phyloP scores from a whole-genome alignment of 2,329 filamentous ascomycete genomes.

The Diplodia mutila region DNA sequence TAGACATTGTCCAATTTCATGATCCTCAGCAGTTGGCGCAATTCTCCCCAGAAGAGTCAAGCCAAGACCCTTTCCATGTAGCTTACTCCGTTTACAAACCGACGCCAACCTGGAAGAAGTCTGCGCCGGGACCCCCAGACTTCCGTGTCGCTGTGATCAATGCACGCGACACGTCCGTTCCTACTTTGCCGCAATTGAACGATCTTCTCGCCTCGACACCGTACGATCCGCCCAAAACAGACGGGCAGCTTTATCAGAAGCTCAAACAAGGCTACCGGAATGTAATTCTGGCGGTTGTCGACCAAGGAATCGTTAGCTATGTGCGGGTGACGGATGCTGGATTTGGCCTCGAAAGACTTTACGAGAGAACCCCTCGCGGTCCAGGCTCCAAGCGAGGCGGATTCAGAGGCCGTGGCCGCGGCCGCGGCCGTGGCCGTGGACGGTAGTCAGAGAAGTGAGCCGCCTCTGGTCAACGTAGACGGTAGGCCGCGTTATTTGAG shows the following conservation, averaged over 20 bases:
- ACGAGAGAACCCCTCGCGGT: slow-evolving; percentile 51
- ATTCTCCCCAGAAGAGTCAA: slow-evolving; percentile 33
- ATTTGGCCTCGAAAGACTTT: slow-evolving; percentile 73
- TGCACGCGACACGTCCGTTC: slow-evolving; percentile 71
- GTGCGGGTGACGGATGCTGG: slow-evolving; percentile 77
- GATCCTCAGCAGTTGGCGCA: slow-evolving; percentile 53
- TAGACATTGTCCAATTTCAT: slow-evolving; percentile 74
- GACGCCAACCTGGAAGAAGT: slow-evolving; percentile 62
- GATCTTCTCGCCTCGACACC: slow-evolving; percentile 75
- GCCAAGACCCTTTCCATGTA: slow-evolving; percentile 65
- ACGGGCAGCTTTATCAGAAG: slow-evolving; percentile 68
- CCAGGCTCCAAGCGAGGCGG: slow-evolving; percentile 44
- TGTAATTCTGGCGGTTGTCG: slow-evolving; percentile 84
- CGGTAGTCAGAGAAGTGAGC: neutral
- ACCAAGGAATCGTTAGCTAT: slow-evolving; percentile 88
- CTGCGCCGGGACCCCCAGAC: slow-evolving; percentile 75
- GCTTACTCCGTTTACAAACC: slow-evolving; percentile 85
- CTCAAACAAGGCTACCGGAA: slow-evolving; percentile 84
- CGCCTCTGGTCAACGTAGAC: neutral
- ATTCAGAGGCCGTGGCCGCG: slow-evolving; percentile 37
- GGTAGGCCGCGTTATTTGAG: neutral
- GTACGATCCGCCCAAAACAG: slow-evolving; percentile 63
- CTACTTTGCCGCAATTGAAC: slow-evolving; percentile 72
- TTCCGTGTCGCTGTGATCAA: slow-evolving; percentile 84
- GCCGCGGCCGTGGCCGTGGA: slow-evolving; percentile 42